Evolutionary conservation across 2,329 filamentous ascomycete species (phyloP), one percentile per base, ranked within the genome.

Genomic region (Fusarium keratoplasticum): DNA sequence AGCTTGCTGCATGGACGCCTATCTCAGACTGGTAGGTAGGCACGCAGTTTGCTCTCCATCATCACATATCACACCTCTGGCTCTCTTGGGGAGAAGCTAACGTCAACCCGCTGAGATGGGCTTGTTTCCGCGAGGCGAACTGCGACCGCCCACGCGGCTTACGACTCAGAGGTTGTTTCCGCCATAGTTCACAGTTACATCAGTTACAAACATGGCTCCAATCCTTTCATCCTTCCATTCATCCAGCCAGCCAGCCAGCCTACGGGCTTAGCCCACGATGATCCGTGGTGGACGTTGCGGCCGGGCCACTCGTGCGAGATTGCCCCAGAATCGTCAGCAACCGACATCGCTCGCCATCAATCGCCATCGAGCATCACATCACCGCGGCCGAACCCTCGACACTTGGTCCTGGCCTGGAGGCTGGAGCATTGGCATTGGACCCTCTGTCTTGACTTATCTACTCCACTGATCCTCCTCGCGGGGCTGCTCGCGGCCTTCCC

Each of bases 381-480:
- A 66, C 67, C 67, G 61, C 62, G 64, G 64, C 60, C 38, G 16
- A 67, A 74, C 50, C 67, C 50, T 72, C 64, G 58, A 62, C 58
- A 54, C 58, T 35, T n/a, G 29, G 44, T 16, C 50, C 61, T 71
- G 35, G 47, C 50, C 61, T 71, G 35, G 47, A 54, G 27, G 55
- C 38, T 44, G 59, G 60, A 55, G 40, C 31, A 44, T 74, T 40
- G 57, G 38, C 35, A 33, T 33, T 29, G 50, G 59, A 58, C 60
- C 66, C 52, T 38, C 64, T 63, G 40, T 66, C 65, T 50, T 47
- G 13, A 36, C 36, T 62, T 57, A 40, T 61, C 61, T 66, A 44
- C 64, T 70, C 76, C 76, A 72, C 76, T 71, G 76, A 76, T 77
- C 60, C 70, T 76, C 64, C 59, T 66, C 67, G 62, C 58, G 66